Conservation (phyloP, 108 stramenopile genomes). For the Fragilaria radians region DNA sequence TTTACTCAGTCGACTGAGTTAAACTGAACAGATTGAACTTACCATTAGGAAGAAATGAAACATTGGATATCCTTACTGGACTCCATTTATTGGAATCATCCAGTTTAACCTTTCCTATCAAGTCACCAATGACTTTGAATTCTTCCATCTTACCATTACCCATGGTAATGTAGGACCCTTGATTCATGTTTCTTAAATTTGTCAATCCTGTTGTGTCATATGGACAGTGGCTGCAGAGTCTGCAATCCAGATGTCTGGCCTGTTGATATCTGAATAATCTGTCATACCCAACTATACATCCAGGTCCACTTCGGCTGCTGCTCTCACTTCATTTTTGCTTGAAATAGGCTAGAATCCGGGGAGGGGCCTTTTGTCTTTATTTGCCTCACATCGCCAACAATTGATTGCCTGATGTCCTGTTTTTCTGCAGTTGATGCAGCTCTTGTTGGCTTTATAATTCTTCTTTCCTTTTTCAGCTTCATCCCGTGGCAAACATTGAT, state of each 20-base stretch:
- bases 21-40: too few relatives aligned
- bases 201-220: background rate
- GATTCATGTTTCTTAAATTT: background rate
- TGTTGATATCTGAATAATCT: too few relatives aligned
- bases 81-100: background rate
- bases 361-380: too few relatives aligned
- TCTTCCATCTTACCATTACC: background rate
- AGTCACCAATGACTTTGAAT: background rate
- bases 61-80: background rate
- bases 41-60: constrained; percentile 8
- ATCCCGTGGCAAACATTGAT: background rate
- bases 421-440: constrained; percentile 3
- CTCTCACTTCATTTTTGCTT: too few relatives aligned
- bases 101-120: background rate
- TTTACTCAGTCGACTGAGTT: constrained; percentile 7
- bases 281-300: too few relatives aligned
- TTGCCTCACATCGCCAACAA: too few relatives aligned
- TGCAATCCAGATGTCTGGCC: background rate
- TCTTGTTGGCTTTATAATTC: background rate
- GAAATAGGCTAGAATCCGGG: too few relatives aligned
- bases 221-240: constrained; percentile 1
- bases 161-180: background rate
- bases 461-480: background rate
- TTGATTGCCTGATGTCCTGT: background rate
- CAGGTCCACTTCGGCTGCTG: too few relatives aligned